These are phyloP conservation scores for Trichomonas vaginalis DNA, from an alignment of 208 protist genomes.

Conservation along the genomic window DNA sequence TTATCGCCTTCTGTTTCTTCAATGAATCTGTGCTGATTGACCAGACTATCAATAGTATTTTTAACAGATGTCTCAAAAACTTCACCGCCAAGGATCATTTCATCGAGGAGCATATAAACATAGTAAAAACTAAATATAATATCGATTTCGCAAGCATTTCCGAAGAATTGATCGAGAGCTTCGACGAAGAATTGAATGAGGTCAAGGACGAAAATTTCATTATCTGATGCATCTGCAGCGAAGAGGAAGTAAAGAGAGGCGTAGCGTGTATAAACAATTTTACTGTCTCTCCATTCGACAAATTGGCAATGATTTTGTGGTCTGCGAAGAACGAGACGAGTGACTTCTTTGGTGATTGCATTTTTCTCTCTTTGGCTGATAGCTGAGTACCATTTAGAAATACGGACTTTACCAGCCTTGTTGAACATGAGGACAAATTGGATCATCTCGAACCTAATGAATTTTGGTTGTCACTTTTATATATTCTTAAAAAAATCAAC, in stretches of 20 bases:
- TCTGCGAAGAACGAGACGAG: background rate
- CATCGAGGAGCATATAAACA: slow-evolving; percentile 14
- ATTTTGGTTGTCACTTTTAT: no score
- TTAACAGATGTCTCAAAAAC: background rate
- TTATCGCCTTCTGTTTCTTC: no score
- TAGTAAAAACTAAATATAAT: slow-evolving; percentile 15
- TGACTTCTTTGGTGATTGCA: background rate
- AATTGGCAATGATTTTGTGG: background rate
- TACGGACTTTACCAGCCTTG: background rate
- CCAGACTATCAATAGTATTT: background rate
- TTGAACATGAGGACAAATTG: background rate
- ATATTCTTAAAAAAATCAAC: no score
- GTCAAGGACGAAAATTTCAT: slow-evolving; percentile 19
- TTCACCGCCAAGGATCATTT: slow-evolving; percentile 3
- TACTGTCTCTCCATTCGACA: background rate
- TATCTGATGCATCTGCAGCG: slow-evolving; percentile 22
- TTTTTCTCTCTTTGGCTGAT: background rate
- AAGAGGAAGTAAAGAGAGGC: slow-evolving; percentile 22
- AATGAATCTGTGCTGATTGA: background rate
- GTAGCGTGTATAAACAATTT: background rate
- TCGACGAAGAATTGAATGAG: slow-evolving; percentile 27
- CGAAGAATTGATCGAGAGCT: slow-evolving; percentile 24
- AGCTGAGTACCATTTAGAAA: background rate
- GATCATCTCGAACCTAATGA: no score
- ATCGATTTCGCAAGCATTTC: slow-evolving; percentile 25